Conservation (phyloP, 106 monocot genomes). For the Cymbidium sinense region DNA sequence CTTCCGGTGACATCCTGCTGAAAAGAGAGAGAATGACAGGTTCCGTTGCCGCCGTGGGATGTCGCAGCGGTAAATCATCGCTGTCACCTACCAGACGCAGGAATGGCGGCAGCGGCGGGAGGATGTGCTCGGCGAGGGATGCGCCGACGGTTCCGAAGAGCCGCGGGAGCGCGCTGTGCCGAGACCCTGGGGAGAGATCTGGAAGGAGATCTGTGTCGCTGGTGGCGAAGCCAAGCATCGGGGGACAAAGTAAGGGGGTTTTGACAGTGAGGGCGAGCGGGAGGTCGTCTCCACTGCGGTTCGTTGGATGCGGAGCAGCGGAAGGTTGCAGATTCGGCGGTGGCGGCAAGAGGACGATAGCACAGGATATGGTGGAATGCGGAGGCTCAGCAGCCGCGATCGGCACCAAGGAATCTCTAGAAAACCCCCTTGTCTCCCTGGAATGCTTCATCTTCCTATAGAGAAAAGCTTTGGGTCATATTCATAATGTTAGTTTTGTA, state of each 20-base stretch:
- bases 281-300: not conserved
- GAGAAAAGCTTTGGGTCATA: not conserved
- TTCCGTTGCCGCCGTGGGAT: not conserved
- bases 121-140: not conserved
- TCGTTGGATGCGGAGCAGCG: not conserved
- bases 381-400: too few species aligned
- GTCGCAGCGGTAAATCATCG: conserved; percentile 5
- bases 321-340: not conserved
- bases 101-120: not conserved
- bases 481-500: not conserved
- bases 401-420: conserved; percentile 3
- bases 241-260: not conserved
- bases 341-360: not conserved
- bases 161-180: not conserved
- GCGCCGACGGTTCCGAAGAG: not conserved
- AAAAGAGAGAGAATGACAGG: not conserved
- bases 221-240: not conserved
- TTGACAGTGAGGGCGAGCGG: not conserved
- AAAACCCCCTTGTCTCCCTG: conserved; percentile 8
- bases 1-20: not conserved
- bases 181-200: conserved; percentile 6
- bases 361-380: not conserved
- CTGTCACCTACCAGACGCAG: not conserved
- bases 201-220: conserved; percentile 5
- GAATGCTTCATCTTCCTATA: conserved; percentile 17